Percentiles rank a stretch among this genome's conserved stretches.
These are phyloP conservation scores for Takashimella koratensis DNA, from an alignment of 1,284 basidiomycete species.

Conservation along the genomic window DNA sequence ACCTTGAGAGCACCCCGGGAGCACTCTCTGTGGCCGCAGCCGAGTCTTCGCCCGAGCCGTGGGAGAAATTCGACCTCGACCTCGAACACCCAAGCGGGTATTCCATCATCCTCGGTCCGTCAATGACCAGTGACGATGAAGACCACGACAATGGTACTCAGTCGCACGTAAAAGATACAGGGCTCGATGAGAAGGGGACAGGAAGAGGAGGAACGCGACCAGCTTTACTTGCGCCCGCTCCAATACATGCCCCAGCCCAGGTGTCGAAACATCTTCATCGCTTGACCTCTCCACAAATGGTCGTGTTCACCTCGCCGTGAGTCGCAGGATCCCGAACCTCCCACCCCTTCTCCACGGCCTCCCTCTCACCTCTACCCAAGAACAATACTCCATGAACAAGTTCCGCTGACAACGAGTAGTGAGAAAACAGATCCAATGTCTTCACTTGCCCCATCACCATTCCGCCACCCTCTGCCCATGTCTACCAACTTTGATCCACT, in stretches of 20 bases:
- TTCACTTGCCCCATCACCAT: not conserved
- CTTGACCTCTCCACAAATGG: no score
- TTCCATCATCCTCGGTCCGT: not conserved
- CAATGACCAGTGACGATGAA: not conserved
- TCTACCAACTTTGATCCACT: not conserved
- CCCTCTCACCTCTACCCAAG: not conserved
- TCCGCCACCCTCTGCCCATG: not conserved
- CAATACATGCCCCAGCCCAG: no score
- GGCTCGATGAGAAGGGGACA: not conserved
- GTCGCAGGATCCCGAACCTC: no score
- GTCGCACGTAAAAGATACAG: no score
- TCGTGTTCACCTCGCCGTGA: no score
- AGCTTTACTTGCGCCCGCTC: no score
- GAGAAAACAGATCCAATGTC: not conserved
- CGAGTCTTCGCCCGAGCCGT: not conserved
- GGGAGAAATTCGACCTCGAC: not conserved
- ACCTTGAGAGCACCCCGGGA: no score
- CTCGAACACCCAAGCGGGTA: not conserved
- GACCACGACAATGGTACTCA: not conserved
- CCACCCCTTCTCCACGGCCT: not conserved
- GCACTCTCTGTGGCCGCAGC: no score
- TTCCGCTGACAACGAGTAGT: no score
- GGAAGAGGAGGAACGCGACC: not conserved
- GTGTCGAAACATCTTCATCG: no score
- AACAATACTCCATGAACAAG: no score